These are phyloP conservation scores for Grosmannia huntii DNA, from an alignment of 2,329 filamentous ascomycete genomes.

Conservation along the genomic window DNA sequence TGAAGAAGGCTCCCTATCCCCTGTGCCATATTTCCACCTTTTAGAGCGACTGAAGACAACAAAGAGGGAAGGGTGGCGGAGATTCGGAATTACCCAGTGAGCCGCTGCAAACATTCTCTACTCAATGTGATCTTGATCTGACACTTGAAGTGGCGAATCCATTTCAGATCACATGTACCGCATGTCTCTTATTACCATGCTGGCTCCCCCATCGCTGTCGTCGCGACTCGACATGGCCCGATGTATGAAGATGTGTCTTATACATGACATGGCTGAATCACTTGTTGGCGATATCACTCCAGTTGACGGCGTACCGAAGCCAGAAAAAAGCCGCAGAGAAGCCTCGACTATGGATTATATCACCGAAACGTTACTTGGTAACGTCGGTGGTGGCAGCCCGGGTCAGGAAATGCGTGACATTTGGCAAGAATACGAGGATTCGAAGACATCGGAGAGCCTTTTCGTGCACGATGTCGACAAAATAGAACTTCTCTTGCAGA, in stretches of 20 bases:
- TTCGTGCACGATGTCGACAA: slow-evolving; percentile 98
- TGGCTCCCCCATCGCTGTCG: slow-evolving; percentile 65
- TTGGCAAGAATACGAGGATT: slow-evolving; percentile 95
- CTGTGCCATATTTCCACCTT: slow-evolving; percentile 86
- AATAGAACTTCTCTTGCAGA: slow-evolving; percentile 87
- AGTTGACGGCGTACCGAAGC: slow-evolving; percentile 70
- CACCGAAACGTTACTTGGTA: slow-evolving; percentile 56
- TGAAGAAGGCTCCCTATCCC: slow-evolving; percentile 51
- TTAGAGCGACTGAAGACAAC: slow-evolving; percentile 91
- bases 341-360: slow-evolving; percentile 87
- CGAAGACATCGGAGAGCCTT: slow-evolving; percentile 65
- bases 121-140: background rate
- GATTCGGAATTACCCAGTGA: slow-evolving; percentile 61
- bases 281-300: slow-evolving; percentile 96
- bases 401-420: slow-evolving; percentile 57
- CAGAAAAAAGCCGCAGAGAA: slow-evolving; percentile 82
- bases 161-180: slow-evolving; percentile 99
- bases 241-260: slow-evolving; percentile 89
- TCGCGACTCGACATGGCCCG: slow-evolving; percentile 61
- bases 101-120: background rate
- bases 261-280: slow-evolving; percentile 96
- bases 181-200: slow-evolving; percentile 93
- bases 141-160: slow-evolving; percentile 55
- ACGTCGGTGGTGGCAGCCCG: slow-evolving; percentile 53
- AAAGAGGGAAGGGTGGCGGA: slow-evolving; percentile 88